A percentile compares a stretch with the other conserved stretches of the same genome.
Conservation (phyloP, 1,284 basidiomycete genomes). For the Irpex sp. region DNA sequence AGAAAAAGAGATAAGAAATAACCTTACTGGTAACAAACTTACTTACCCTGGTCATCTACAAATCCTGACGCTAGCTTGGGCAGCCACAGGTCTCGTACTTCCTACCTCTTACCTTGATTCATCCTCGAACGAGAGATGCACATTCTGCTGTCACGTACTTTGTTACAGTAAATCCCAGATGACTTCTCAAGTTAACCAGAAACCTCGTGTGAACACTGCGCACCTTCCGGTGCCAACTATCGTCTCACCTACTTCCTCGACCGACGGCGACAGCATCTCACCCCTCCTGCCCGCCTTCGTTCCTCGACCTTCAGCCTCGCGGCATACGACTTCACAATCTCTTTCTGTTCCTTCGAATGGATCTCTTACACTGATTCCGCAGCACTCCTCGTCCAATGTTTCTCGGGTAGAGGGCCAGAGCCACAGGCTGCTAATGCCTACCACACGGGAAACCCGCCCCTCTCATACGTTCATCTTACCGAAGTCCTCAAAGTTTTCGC, state of each 20-base stretch:
- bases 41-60: too few relatives aligned
- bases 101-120: not conserved
- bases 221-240: constrained; percentile 9
- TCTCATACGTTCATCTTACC: constrained; percentile 12
- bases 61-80: too few relatives aligned
- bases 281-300: constrained; percentile 10
- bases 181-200: constrained; percentile 8
- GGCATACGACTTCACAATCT: constrained; percentile 7
- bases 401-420: not conserved
- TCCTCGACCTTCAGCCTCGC: not conserved
- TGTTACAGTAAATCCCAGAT: constrained; percentile 1
- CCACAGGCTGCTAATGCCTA: constrained; percentile 26
- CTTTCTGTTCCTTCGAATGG: constrained; percentile 1
- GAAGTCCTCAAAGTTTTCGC: constrained; percentile 17
- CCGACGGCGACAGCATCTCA: constrained; percentile 6
- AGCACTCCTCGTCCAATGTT: not conserved
- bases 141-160: constrained; percentile 18
- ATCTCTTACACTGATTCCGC: constrained; percentile 6
- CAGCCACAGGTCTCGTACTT: not conserved
- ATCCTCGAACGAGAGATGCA: constrained; percentile 2
- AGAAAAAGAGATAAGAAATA: too few relatives aligned
- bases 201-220: constrained; percentile 11
- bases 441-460: constrained; percentile 18
- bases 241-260: constrained; percentile 11
- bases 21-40: too few relatives aligned